Evolutionary conservation across 805 yeast genomes (phyloP), one percentile per base, ranked within the genome.

Genomic region (Wickerhamomyces queroliae): DNA sequence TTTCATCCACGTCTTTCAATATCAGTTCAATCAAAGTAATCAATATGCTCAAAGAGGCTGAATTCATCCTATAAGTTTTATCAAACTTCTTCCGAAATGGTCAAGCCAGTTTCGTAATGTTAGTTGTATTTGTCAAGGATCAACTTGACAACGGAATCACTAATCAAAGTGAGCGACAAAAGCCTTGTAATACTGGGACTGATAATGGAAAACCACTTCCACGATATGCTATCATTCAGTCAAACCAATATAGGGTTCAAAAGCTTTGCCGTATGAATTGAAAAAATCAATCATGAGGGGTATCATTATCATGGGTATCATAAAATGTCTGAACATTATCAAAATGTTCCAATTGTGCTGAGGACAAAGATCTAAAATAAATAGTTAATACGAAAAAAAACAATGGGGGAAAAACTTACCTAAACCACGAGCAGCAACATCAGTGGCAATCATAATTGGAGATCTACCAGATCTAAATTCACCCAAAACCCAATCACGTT

Each of bases 371-470:
- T 41, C 51, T 46, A 40, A 22, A 48, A 23, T 23, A 46, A 41
- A 34, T 21, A 42, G 55, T 50, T 50, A 49, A 47, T 44, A 42
- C 42, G 30, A 18, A 29, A 16, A 30, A 19, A 39, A 38, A 36
- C 36, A 17, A 33, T 35, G 13, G 38, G 35, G 25, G 31, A 41
- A 45, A 61, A 64, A 86, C 96, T 69, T 87, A 88, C 96, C 97
- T 72, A 93, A 89, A 80, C 99, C 99, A 78, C 99, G 86, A 52
- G 99, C 96, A 48, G 99, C 99, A 64, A 93, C 99, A 67, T 93
- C 99, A 49, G 99, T 93, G 47, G 99, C 99, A 62, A 90, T 96
- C 97, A 93, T 89, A 59, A 93, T 83, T 50, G 96, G 96, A 40
- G 95, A 80, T 66, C 81, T 85, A 56, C 98, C 98, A 45, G 78